phyloP scores from a whole-genome alignment of 805 yeast genomes.

The Pichia cephalocereana region DNA sequence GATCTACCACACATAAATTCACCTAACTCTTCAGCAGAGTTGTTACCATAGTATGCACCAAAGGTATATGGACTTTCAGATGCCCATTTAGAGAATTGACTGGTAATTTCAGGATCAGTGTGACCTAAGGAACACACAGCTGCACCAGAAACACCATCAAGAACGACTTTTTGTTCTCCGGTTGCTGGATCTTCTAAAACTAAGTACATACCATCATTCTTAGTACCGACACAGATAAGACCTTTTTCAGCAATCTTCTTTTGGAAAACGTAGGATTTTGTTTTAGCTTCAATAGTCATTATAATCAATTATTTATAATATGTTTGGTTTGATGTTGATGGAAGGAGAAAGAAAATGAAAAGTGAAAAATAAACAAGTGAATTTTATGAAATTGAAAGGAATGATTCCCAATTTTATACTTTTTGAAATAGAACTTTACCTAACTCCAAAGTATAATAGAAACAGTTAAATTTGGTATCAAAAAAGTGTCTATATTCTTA shows the following conservation, averaged over 20 bases:
- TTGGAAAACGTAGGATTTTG: slow-evolving; percentile 35
- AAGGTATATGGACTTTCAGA: slow-evolving; percentile 28
- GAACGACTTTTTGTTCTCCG: slow-evolving; percentile 23
- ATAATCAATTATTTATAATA: background rate
- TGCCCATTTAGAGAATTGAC: slow-evolving; percentile 28
- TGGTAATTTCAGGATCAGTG: slow-evolving; percentile 29
- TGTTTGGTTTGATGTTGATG: background rate
- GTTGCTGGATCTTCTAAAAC: slow-evolving; percentile 33
- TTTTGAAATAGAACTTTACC: background rate
- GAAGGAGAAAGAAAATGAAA: background rate
- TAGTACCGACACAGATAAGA: slow-evolving; percentile 32
- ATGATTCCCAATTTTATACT: background rate
- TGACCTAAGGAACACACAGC: slow-evolving; percentile 42
- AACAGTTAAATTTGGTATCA: background rate
- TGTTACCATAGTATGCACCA: slow-evolving; percentile 24
- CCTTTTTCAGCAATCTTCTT: slow-evolving; percentile 29
- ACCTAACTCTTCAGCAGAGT: slow-evolving; percentile 32
- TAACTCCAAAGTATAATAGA: no score
- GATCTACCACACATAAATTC: slow-evolving; percentile 34
- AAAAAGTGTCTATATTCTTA: background rate
- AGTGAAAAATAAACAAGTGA: background rate
- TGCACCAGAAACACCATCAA: slow-evolving; percentile 40
- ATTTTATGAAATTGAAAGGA: background rate
- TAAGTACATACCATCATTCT: slow-evolving; percentile 34
- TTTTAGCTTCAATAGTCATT: slow-evolving; percentile 12